Base-by-base conservation (phyloP, 2,329 filamentous ascomycete species). In the Colletotrichum viniferum region DNA sequence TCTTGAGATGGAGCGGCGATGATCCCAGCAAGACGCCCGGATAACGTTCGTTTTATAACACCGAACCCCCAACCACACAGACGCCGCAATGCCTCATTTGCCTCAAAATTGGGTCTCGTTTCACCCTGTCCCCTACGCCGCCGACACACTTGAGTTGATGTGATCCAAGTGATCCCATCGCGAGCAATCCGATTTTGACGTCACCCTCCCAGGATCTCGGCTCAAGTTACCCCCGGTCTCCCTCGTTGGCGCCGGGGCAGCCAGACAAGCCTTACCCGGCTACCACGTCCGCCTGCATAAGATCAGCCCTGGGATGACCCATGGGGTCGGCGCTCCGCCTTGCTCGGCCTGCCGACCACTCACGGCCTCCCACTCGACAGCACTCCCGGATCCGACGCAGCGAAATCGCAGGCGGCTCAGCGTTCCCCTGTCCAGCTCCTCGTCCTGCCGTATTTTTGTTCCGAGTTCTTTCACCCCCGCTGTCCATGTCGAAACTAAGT, bases 401-500 rank as follows among this genome's bases (percentile, higher is more conserved):
- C 14, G 9, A 21, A 52, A 24, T 28, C 38, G 2, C 9, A 48
- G 8, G 48, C 69, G 65, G 60, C 60, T 74, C 74, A 69, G 55
- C 71, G 71, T n/a, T 74, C 48, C 74, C 74, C 62, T 76, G 74
- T 71, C 52, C 24, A 74, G 43, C 30, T 9, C 55, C 36, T 36
- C 28, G n/a, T 70, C 43, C 36, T 30, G 21, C 62, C 65, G 61
- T 7, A 34, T 21, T 63, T 66, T 68, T 62, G 24, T 70, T 65
- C 61, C 55, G 60, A n/a, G 21, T 12, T 36, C 18, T 24, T 63
- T 12, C 36, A 43, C 32, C 14, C 38, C 36, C 74, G 52, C 30
- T 38, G 36, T 66, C 74, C 74, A 21, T 76, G 74, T 76, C 71
- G 65, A 73, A 76, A 76, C 70, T 70, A 76, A 62, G 21, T 70